Evolutionary conservation across 306 rosid species (phyloP).

Genomic region (Arachis hypogaea): DNA sequence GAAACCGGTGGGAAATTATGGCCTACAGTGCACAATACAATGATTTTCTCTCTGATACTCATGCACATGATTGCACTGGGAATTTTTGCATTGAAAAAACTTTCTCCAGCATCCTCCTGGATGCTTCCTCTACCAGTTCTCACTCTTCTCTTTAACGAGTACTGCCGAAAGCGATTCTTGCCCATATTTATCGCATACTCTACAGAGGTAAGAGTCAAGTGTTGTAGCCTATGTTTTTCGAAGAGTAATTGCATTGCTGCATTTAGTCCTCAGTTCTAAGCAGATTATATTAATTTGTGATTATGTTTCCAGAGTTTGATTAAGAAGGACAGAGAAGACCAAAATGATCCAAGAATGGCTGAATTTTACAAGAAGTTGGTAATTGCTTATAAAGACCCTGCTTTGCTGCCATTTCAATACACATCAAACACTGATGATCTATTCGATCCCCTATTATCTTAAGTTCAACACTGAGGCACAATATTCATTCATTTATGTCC

Average conservation of each 20-base stretch:
- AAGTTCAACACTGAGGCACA: conserved; percentile 43
- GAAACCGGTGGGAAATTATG: conserved; percentile 94
- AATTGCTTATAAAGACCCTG: conserved; percentile 74
- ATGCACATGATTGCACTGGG: conserved; percentile 95
- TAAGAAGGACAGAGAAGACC: conserved; percentile 81
- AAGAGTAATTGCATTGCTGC: neutral
- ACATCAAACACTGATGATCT: conserved; percentile 51
- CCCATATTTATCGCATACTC: conserved; percentile 77
- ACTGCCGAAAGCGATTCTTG: conserved; percentile 94
- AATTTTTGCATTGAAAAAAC: conserved; percentile 76
- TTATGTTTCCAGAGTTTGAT: conserved; percentile 67
- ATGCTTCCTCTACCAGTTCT: conserved; percentile 78
- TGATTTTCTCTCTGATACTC: conserved; percentile 86
- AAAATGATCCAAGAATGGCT: conserved; percentile 56
- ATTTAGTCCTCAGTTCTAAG: conserved; percentile 11
- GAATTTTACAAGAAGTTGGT: conserved; percentile 69
- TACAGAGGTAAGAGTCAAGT: conserved; percentile 66
- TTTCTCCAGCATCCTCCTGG: conserved; percentile 55
- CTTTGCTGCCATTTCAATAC: conserved; percentile 63
- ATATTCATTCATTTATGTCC: conserved; percentile 2
- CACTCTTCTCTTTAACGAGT: conserved; percentile 87
- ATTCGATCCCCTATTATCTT: conserved; percentile 60
- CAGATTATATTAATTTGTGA: conserved; percentile 19
- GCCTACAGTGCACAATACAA: conserved; percentile 89
- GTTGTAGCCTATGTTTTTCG: neutral